Evolutionary conservation across 2,329 filamentous ascomycete genomes (phyloP), one percentile per base, ranked within the genome.

Genomic region (Venturiaceae sp.): DNA sequence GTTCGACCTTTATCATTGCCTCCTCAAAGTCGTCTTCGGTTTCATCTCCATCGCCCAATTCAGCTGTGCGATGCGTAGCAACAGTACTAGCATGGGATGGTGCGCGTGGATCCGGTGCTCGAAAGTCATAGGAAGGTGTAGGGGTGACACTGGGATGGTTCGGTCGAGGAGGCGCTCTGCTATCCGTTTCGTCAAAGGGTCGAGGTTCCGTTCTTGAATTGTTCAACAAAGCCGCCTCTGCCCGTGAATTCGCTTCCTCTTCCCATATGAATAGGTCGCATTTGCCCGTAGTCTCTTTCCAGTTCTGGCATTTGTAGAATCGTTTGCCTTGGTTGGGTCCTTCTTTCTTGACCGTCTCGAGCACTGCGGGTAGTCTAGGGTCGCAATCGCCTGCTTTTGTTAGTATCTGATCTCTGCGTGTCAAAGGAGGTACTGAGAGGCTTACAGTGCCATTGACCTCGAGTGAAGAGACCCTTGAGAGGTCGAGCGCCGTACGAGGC

Each of bases 261-360:
- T 79, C 72, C 80, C 81, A 84, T 0, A 85, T 67, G 62, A 83
- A 85, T 68, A 85, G 82, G 0, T 71, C 72, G 64, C 83, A 85
- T 41, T 75, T 71, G 16, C 37, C 37, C 37, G 37, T 39, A 23
- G 73, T 70, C 2, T 70, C 65, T 56, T 74, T 70, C 34, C 72
- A 69, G 63, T 77, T 75, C 63, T 83, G 80, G 64, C 83, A 86
- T 3, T 77, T 80, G 63, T 82, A 83, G 67, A 85, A 83, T 75
- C 76, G 81, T 63, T 75, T 70, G 11, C 81, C 81, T 60, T 82
- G 73, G 62, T 85, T 85, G 47, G 69, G 68, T 11, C 78, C 77
- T 32, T 77, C 75, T 61, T 84, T 85, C 66, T 81, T 83, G 1
- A 78, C 77, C 63, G 82, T 75, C 61, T 82, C 79, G 56, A 78